Evolutionary conservation across 2,329 filamentous ascomycete species (phyloP).

Genomic region (Pseudopithomyces maydicus): DNA sequence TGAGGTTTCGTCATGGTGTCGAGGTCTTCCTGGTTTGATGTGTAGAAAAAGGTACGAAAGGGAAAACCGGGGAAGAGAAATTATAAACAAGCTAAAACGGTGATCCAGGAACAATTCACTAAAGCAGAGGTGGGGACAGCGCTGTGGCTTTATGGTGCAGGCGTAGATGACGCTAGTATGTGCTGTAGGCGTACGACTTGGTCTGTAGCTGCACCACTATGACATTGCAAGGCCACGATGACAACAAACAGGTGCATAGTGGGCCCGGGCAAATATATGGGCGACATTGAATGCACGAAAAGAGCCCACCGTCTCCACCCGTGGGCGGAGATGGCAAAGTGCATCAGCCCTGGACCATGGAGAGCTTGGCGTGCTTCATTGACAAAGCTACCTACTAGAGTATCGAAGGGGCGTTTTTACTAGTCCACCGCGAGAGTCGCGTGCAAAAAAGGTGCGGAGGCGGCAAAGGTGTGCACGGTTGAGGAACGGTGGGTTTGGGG

Average conservation of each 20-base stretch:
- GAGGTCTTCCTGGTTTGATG: background rate
- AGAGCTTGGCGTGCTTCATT: constrained; percentile 12
- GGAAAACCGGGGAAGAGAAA: background rate
- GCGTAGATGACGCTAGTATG: constrained; percentile 1
- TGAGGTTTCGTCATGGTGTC: constrained; percentile 36
- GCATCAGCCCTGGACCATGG: constrained; percentile 15
- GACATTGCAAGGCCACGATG: constrained; percentile 12
- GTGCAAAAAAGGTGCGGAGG: constrained; percentile 24
- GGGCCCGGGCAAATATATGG: constrained; percentile 10
- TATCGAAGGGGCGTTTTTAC: constrained; percentile 31
- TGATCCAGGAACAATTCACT: constrained; percentile 10
- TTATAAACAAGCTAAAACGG: constrained; percentile 9
- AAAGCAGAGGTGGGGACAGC: constrained; percentile 7
- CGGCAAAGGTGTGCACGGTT: constrained; percentile 18
- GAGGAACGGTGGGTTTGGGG: constrained; percentile 25
- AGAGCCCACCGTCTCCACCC: constrained; percentile 21
- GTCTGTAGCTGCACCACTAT: constrained; percentile 11
- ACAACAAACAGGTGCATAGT: constrained; percentile 11
- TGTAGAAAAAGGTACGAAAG: constrained; percentile 1
- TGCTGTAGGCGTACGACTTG: constrained; percentile 6
- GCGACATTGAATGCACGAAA: constrained; percentile 6
- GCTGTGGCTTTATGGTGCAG: constrained; percentile 16
- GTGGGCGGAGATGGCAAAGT: constrained; percentile 15
- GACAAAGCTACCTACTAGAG: constrained; percentile 29
- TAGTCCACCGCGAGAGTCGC: constrained; percentile 45